Base-by-base conservation (phyloP, 1,284 basidiomycete species). In the Cryptococcus sp. region DNA sequence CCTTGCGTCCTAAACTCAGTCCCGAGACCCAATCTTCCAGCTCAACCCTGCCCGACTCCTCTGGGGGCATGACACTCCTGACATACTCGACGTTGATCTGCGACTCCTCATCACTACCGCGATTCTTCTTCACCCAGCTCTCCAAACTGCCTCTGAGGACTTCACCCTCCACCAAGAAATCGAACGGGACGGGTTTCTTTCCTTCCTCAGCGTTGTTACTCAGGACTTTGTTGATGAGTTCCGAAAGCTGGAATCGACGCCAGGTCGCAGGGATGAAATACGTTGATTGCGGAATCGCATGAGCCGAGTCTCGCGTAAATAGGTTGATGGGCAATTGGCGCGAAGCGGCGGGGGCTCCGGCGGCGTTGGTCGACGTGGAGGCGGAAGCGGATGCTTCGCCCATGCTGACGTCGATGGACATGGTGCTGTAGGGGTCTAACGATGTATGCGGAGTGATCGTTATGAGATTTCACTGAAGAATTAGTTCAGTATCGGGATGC, bases 21-120 rank as follows among this genome's bases (percentile, higher is more conserved):
- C 87, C 87, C 0, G 91, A 91, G 0, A 96, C 88, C 95, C 94
- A 99, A 68, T 97, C 94, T 65, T 98, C 90, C 66, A 93, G 90
- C 20, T 90, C 88, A 56, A 93, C 83, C 38, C 88, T 84, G 0
- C 88, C 85, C 73, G 92, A 84, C 60, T 87, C 87, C 69, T 91
- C 85, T 0, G 95, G 95, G 0, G 95, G 94, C 74, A 98, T 82
- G 1, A 96, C 86, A 27, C 88, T 91, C 77, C 94, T 88, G 57
- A 99, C 88, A 80, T 98, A 98, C 79, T 98, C 93, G 54, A 99
- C 85, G 71, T 94, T 89, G 40, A 97, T 83, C 3, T 90, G 93
- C 72, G 91, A 88, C 57, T 72, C 77, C 62, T 72, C 88, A 82
- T 89, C 88, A 40, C 87, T 87, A 42, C 87, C 82, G 4, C 84